Evolutionary conservation across 2,329 filamentous ascomycete species (phyloP).

Genomic region (Xylariaceae sp.): DNA sequence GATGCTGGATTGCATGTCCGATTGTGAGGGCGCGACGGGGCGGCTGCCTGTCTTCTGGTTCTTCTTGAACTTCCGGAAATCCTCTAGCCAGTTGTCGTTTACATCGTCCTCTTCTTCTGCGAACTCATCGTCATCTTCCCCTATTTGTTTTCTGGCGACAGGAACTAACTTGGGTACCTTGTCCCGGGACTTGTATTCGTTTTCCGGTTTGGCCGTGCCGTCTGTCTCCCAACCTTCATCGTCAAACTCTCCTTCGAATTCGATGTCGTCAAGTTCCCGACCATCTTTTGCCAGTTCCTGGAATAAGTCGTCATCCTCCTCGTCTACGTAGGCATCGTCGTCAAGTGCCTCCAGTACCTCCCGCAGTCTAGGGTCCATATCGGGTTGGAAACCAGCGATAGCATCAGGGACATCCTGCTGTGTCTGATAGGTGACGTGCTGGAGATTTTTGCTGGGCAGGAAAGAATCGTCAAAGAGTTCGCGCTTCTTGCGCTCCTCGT

Average conservation of each 20-base stretch:
- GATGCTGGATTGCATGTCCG: slow-evolving; percentile 63
- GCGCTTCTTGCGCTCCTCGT: slow-evolving; percentile 38
- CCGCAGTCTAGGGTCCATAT: slow-evolving; percentile 90
- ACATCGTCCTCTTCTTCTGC: slow-evolving; percentile 38
- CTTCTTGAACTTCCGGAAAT: slow-evolving; percentile 93
- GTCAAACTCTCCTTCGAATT: slow-evolving; percentile 65
- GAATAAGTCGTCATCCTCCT: slow-evolving; percentile 81
- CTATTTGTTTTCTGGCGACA: neutral
- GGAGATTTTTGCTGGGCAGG: slow-evolving; percentile 72
- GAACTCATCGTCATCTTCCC: slow-evolving; percentile 20
- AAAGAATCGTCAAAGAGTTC: slow-evolving; percentile 68
- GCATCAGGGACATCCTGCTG: slow-evolving; percentile 90
- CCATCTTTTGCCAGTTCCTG: slow-evolving; percentile 62
- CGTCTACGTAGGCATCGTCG: slow-evolving; percentile 83
- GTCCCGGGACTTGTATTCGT: slow-evolving; percentile 46
- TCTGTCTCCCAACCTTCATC: slow-evolving; percentile 95
- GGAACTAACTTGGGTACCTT: slow-evolving; percentile 45
- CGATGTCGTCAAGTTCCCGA: slow-evolving; percentile 67
- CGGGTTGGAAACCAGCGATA: slow-evolving; percentile 89
- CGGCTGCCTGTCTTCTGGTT: slow-evolving; percentile 51
- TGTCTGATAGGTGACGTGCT: slow-evolving; percentile 75
- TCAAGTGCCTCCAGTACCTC: slow-evolving; percentile 92
- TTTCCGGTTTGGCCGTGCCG: slow-evolving; percentile 72
- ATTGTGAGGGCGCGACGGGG: slow-evolving; percentile 43
- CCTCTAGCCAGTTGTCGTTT: slow-evolving; percentile 79